phyloP scores from a whole-genome alignment of 495 filamentous ascomycete species.

The Penicillium daleae region DNA sequence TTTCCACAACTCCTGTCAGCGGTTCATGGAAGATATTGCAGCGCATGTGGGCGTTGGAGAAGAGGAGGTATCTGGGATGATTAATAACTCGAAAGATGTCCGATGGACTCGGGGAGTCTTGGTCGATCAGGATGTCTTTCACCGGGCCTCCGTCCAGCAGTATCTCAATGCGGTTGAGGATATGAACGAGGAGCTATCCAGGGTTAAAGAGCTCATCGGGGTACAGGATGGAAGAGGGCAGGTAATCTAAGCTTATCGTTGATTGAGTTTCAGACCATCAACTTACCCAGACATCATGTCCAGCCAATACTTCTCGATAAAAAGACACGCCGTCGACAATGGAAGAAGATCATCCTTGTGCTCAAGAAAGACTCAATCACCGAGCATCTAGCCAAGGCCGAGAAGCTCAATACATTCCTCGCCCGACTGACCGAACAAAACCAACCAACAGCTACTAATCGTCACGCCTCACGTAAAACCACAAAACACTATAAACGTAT shows the following conservation, averaged over 20 bases:
- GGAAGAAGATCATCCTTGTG: not conserved
- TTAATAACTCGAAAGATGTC: not conserved
- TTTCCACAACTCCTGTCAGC: not conserved
- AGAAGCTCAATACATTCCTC: not conserved
- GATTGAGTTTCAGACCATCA: not conserved
- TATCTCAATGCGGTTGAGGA: not conserved
- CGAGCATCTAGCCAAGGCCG: not conserved
- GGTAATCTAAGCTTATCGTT: not conserved
- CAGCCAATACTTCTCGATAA: not conserved
- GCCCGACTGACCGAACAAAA: not conserved
- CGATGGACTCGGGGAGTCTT: not conserved
- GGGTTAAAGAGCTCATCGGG: not conserved
- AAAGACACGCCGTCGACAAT: not conserved
- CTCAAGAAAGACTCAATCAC: not conserved
- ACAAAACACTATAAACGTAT: not conserved
- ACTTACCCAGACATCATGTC: not conserved
- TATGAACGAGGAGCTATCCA: not conserved
- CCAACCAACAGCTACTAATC: not conserved
- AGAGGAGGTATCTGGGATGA: not conserved
- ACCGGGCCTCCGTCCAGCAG: not conserved
- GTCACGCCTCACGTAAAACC: not conserved
- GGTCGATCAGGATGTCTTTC: not conserved
- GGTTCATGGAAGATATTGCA: not conserved
- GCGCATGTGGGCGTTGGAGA: not conserved
- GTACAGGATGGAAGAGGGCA: not conserved